Evolutionary conservation across 2,329 filamentous ascomycete genomes (phyloP), one percentile per base, ranked within the genome.

Genomic region (Colletotrichum brevisporum): DNA sequence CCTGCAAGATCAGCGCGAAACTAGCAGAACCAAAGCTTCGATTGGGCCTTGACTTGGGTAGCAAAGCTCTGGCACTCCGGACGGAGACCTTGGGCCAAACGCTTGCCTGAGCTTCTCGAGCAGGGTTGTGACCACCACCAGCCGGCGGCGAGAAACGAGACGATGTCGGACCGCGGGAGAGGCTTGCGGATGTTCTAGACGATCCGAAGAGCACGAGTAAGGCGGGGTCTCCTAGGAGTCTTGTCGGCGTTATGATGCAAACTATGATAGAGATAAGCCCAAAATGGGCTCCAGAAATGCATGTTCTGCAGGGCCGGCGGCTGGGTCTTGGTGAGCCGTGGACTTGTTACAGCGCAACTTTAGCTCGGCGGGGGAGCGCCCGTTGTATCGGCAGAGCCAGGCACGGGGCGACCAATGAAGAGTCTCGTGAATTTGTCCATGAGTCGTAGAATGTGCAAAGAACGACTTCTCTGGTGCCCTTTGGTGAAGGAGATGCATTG

Each of bases 211-310:
- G 48, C 9, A 52, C 43, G 67, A 54, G 31, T 21, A 59, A 55
- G 50, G 61, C 55, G 62, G 67, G 54, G 63, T 66, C n/a, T 15
- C 13, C 24, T 52, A 60, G 51, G 56, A 56, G 51, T 61, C 15
- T 48, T 31, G 24, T 56, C 56, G 39, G 39, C 57, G 51, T 43
- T 61, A 61, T 56, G 62, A 69, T 67, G 67, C 62, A 69, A 69
- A 61, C 62, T 66, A 53, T 69, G 67, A 69, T 41, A 39, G 56
- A 69, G 67, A 69, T 69, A 69, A 69, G 67, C 67, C 67, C 41
- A 31, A 24, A 69, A 67, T 69, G 43, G 67, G 67, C 26, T 69
- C 26, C 62, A 36, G 55, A 60, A 55, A 67, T 66, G 67, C 67
- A 69, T 66, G 54, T 67, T 67, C 56, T 66, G 67, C 67, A 69